Conservation (phyloP, 495 filamentous ascomycete species). For the Margaritispora aquatica region DNA sequence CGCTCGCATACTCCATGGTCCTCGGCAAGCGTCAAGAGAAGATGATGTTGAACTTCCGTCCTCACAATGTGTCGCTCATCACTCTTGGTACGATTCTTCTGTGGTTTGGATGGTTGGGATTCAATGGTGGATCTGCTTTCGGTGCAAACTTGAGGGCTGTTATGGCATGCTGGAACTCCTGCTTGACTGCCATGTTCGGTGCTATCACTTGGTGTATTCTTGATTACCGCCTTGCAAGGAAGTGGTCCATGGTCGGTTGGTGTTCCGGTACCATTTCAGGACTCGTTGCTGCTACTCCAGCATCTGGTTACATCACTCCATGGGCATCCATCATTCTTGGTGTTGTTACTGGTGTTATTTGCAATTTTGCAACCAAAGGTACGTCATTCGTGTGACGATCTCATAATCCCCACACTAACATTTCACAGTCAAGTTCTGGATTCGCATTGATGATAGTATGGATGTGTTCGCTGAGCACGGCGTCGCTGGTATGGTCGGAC, state of each 20-base stretch:
- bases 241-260: conserved; percentile 99
- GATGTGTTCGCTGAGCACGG: conserved; percentile 99
- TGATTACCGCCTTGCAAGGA: conserved; percentile 89
- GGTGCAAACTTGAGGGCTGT: conserved; percentile 91
- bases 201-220: conserved; percentile 87
- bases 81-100: conserved; percentile 91
- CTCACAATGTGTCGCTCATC: conserved; percentile 97
- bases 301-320: conserved; percentile 79
- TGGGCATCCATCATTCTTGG: conserved; percentile 87
- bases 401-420: conserved; percentile 21
- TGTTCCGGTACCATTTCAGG: conserved; percentile 91
- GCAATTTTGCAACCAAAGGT: conserved; percentile 93
- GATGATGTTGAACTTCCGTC: conserved; percentile 92
- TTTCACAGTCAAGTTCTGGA: conserved; percentile 78
- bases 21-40: conserved; percentile 95
- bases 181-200: conserved; percentile 83
- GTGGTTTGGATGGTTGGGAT: conserved; percentile 98
- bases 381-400: conserved; percentile 15
- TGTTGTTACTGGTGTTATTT: conserved; percentile 74
- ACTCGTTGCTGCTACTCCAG: conserved; percentile 86
- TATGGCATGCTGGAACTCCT: conserved; percentile 95
- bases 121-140: conserved; percentile 97
- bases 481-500: conserved; percentile 86
- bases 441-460: conserved; percentile 93
- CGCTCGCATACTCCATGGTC: conserved; percentile 91